Conservation (phyloP, 2,329 filamentous ascomycete species). For the Rhinocladiella similis region DNA sequence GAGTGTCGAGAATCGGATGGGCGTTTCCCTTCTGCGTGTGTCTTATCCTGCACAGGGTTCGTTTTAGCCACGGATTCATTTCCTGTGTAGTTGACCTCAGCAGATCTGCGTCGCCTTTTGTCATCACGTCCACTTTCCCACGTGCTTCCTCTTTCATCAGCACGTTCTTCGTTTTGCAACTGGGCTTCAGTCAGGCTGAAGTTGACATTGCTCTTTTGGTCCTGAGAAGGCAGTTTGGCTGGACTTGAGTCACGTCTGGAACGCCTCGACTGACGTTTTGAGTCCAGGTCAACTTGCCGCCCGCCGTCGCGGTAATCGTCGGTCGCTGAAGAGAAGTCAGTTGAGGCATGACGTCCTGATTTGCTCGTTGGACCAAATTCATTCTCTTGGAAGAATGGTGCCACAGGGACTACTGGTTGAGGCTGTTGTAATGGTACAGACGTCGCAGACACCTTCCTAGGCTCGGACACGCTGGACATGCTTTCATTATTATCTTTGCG, state of each 20-base stretch:
- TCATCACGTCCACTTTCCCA: constrained; percentile 29
- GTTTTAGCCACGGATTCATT: neutral
- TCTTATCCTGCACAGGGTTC: neutral
- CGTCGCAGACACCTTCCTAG: constrained; percentile 27
- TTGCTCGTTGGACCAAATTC: neutral
- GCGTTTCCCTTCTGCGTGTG: neutral
- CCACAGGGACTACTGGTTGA: constrained; percentile 73
- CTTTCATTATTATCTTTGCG: neutral
- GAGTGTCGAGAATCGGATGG: constrained; percentile 3
- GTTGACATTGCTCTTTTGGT: constrained; percentile 56
- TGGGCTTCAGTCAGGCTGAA: constrained; percentile 61
- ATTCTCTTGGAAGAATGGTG: constrained; percentile 37
- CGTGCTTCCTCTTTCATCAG: constrained; percentile 32
- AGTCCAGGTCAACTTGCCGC: neutral
- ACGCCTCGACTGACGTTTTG: neutral
- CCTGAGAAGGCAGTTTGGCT: constrained; percentile 20
- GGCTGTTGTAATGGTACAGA: constrained; percentile 77
- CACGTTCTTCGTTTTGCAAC: constrained; percentile 45
- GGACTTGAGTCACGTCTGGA: constrained; percentile 22
- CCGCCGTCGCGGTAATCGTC: neutral
- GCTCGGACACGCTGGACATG: neutral
- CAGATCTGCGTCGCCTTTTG: constrained; percentile 24
- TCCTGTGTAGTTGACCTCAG: neutral
- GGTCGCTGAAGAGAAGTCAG: neutral
- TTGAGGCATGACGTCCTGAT: neutral